Evolutionary conservation across 1,284 basidiomycete genomes (phyloP), one percentile per base, ranked within the genome.

Genomic region (Uromyces viciae-fabae): DNA sequence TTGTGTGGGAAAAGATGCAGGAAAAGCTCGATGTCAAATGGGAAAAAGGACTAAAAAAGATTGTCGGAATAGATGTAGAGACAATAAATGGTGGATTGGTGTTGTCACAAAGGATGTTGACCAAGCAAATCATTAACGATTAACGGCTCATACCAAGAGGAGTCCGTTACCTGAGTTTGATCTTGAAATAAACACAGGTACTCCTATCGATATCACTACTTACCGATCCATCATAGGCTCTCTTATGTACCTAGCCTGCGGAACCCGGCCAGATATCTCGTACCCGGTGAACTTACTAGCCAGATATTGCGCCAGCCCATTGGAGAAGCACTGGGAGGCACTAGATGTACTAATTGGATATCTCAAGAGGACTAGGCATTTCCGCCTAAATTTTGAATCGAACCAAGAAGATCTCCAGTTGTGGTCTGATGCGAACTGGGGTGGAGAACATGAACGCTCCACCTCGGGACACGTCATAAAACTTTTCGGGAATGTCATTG

Each of bases 301-400:
- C 0, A 85, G 86, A 80, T 88, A 72, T 69, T 69, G 74, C 58
- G 60, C 22, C 19, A 58, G 54, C 79, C 86, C 86, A 71, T 84
- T 85, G 9, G 76, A 52, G 8, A 81, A 71, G 0, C 88, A 89
- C 82, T 88, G 86, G 86, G 84, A 84, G 1, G 86, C 87, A 0
- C 86, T 86, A 0, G 86, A 87, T 19, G 85, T 85, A 4, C 84
- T 88, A 5, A 83, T 89, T 0, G 84, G 85, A 0, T 89, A 89
- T 82, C 85, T 89, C 0, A 85, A 86, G n/a, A 86, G 92, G 85
- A 93, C 88, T 15, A 15, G 5, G 14, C 22, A 42, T 5, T 3
- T 25, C 2, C 4, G 40, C 11, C 22, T 69, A 9, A 82, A 84
- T 0, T 69, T 49, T 0, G 38, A 66, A 40, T 9, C 7, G 3